Evolutionary conservation across 371 early-diverging fungal genomes (phyloP), one percentile per base, ranked within the genome.

Genomic region (Mycotypha africana): DNA sequence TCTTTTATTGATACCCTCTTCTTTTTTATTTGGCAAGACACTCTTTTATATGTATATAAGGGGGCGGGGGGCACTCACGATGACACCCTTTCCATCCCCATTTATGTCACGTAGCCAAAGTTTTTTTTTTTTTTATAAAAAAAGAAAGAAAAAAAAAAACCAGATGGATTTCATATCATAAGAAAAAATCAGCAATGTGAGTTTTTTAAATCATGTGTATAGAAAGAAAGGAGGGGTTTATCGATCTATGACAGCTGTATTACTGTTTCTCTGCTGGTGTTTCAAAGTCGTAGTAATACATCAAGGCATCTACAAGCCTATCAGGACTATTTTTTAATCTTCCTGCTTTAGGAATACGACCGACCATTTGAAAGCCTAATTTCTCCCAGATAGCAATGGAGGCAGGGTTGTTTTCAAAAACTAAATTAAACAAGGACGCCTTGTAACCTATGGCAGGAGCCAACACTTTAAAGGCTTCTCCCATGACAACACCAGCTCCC

Each of bases 361-460:
- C 90, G 39, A 82, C 73, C 51, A 79, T 71, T 36, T 70, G 39
- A 53, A 89, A 89, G 2, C 86, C 87, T 9, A 83, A 62, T n/a
- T 58, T 56, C 26, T 63, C 61, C 88, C 88, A 88, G 24, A 88
- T 69, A 14, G 62, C 51, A 41, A 86, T 73, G 2, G 84, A 83
- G 11, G 82, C 79, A 16, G 58, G 66, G 51, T 90, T 88, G 38
- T 70, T 80, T 2, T 55, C 79, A 70, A 87, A 90, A 14, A 90
- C 90, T 4, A 90, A 72, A 49, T 90, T 90, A 64, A 90, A 90
- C 60, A 90, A 71, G 22, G 82, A 79, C 3, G 88, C 85, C 31
- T 75, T 67, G 63, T 87, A 90, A 4, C 88, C 88, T 23, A 88
- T 65, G 16, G 69, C 45, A 17, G 88, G 86, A 0, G 79, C 88